Evolutionary conservation across 129 eudicot genomes (phyloP).

Genomic region (Erigeron canadensis): DNA sequence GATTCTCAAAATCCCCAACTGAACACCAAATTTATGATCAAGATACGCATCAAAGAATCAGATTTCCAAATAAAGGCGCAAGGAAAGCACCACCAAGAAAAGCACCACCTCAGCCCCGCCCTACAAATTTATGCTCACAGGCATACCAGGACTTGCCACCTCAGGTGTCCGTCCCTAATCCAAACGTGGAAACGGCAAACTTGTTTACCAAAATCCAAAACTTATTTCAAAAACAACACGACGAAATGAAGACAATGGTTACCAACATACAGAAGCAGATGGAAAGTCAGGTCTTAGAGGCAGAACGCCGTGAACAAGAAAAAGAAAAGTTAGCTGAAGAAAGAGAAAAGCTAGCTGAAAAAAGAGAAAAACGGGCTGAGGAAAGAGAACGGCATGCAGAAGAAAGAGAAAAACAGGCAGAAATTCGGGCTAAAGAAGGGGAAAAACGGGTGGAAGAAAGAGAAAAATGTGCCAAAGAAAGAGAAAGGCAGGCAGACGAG

Average conservation of each 20-base stretch:
- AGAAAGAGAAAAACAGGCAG: neutral
- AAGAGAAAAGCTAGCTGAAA: neutral
- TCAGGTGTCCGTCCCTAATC: neutral
- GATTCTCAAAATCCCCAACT: conserved; percentile 1
- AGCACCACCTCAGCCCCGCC: neutral
- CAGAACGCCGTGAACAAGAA: too few species aligned
- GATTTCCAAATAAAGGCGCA: neutral
- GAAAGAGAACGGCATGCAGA: neutral
- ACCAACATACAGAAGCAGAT: conserved; percentile 7
- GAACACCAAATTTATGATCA: conserved; percentile 7
- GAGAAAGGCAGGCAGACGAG: neutral
- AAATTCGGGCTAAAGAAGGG: neutral
- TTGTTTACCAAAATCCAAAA: conserved; percentile 2
- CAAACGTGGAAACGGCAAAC: neutral
- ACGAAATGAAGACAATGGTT: neutral
- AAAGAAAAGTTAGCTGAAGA: neutral
- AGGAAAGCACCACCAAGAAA: neutral
- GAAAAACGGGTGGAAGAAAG: neutral
- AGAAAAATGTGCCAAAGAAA: neutral
- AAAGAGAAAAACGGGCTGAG: neutral
- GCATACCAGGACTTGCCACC: neutral
- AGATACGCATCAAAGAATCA: neutral
- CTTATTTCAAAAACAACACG: neutral
- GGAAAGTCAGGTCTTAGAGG: neutral
- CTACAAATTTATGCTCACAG: neutral